Conservation (phyloP, 331 rosid species). For the Malus hybrid region DNA sequence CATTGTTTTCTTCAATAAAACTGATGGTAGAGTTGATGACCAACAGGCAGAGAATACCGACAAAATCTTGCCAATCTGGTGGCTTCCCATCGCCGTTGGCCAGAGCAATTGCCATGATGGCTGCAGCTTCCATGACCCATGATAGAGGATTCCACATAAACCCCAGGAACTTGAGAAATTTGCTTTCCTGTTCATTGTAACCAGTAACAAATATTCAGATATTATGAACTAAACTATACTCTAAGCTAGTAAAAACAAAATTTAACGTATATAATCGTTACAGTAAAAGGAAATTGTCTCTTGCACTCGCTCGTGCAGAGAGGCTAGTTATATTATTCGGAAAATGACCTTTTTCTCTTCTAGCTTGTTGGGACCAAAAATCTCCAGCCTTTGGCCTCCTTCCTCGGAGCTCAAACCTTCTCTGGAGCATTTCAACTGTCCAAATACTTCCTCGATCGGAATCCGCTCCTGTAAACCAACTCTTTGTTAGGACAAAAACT, state of each 20-base stretch:
- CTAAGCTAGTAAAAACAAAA: not conserved
- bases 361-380: constrained; percentile 95
- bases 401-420: constrained; percentile 73
- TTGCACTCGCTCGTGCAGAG: too few relatives aligned
- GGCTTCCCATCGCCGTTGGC: constrained; percentile 85
- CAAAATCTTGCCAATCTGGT: constrained; percentile 98
- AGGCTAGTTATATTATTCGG: not conserved
- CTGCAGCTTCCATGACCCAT: constrained; percentile 99
- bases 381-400: constrained; percentile 79
- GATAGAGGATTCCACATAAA: constrained; percentile 99
- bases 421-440: constrained; percentile 71
- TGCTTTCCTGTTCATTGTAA: constrained; percentile 70
- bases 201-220: not conserved
- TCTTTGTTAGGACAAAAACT: not conserved
- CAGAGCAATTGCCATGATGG: constrained; percentile 89
- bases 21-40: constrained; percentile 91
- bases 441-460: constrained; percentile 92
- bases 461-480: constrained; percentile 63
- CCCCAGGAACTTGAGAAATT: constrained; percentile 88
- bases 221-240: not conserved
- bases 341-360: constrained; percentile 82
- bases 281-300: too few relatives aligned
- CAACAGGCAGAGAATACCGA: constrained; percentile 75
- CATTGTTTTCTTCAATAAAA: constrained; percentile 97
- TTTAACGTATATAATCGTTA: too few relatives aligned